phyloP scores from a whole-genome alignment of 176 grass and related monocot species.

The Raddia distichophylla region DNA sequence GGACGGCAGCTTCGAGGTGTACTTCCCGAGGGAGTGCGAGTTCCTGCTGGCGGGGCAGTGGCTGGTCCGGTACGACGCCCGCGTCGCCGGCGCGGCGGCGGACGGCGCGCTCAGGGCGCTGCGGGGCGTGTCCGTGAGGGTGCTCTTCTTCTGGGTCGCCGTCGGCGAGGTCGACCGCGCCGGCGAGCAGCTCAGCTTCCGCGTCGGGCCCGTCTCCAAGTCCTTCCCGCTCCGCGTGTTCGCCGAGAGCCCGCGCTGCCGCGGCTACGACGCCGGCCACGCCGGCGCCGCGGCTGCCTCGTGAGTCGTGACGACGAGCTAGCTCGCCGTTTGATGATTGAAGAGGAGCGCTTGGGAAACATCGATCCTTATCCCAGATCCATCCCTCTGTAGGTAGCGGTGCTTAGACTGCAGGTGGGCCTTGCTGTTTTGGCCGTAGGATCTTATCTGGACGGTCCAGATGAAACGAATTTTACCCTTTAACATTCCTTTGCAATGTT shows the following conservation, averaged over 20 bases:
- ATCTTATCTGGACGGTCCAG: no score
- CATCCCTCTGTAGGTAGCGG: no score
- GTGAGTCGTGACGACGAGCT: neutral
- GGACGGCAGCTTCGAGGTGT: constrained; percentile 62
- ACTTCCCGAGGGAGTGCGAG: constrained; percentile 46
- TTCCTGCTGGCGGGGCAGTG: constrained; percentile 44
- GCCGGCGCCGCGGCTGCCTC: neutral
- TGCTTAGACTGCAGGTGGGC: no score
- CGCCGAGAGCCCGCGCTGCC: constrained; percentile 49
- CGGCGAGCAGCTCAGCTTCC: constrained; percentile 44
- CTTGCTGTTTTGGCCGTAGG: no score
- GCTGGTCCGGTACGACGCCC: constrained; percentile 40
- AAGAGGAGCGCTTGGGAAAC: no score
- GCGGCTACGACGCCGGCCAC: neutral
- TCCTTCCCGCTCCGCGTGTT: constrained; percentile 51
- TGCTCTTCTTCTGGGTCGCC: constrained; percentile 51
- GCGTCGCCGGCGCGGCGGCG: constrained; percentile 38
- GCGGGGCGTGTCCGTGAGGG: constrained; percentile 52
- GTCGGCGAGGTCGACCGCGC: constrained; percentile 39
- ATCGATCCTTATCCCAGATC: no score
- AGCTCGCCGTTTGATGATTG: no score
- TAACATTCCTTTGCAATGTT: no score
- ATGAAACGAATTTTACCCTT: no score
- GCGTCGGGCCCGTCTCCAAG: constrained; percentile 50
- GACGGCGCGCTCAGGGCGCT: constrained; percentile 30